Percentiles rank a stretch among this genome's conserved stretches.
phyloP scores from a whole-genome alignment of 176 grass and related monocot genomes.

The Phyllostachys edulis region DNA sequence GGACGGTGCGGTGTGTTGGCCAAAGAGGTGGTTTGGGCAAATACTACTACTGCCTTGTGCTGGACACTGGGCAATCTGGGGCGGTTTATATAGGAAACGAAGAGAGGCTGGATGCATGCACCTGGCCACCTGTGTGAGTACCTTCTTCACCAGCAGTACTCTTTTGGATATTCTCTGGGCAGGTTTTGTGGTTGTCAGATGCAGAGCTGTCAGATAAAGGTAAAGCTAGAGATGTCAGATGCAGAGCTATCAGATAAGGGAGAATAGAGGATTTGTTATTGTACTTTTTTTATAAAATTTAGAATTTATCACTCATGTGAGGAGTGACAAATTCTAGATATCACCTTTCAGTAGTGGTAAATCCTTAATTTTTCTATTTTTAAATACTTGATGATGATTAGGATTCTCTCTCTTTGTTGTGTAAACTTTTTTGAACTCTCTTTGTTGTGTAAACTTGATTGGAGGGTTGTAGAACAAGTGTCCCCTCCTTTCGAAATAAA shows the following conservation, averaged over 20 bases:
- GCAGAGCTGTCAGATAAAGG: conserved; percentile 19
- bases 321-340: too few relatives aligned
- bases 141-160: conserved; percentile 4
- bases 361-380: too few relatives aligned
- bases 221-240: conserved; percentile 30
- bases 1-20: neutral
- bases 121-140: too few relatives aligned
- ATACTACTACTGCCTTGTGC: conserved; percentile 30
- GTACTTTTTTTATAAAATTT: too few relatives aligned
- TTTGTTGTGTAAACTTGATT: neutral
- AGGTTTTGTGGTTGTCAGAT: conserved; percentile 43
- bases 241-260: too few relatives aligned
- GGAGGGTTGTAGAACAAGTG: neutral
- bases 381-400: neutral
- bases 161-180: conserved; percentile 43
- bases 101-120: conserved; percentile 36
- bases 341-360: too few relatives aligned
- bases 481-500: neutral
- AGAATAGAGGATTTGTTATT: too few relatives aligned
- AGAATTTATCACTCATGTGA: too few relatives aligned
- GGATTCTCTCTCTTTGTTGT: neutral
- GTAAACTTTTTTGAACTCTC: too few relatives aligned
- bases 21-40: conserved; percentile 42
- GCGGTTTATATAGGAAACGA: conserved; percentile 54
- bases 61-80: conserved; percentile 19